Evolutionary conservation across 129 eudicot genomes (phyloP).

Genomic region (Centaurea solstitialis): DNA sequence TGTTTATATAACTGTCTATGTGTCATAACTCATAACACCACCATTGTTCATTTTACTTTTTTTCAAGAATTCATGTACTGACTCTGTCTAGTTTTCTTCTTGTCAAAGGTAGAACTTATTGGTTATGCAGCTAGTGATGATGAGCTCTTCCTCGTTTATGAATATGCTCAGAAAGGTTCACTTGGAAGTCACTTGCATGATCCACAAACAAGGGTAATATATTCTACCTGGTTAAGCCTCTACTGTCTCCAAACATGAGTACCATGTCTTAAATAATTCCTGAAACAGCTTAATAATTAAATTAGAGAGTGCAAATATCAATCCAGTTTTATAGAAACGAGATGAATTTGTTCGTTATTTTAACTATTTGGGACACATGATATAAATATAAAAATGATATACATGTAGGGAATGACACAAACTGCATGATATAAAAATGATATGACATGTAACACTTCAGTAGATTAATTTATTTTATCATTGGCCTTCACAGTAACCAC

Average conservation of each 20-base stretch:
- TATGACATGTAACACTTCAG: neutral
- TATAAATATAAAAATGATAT: neutral
- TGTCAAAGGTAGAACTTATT: constrained; percentile 91
- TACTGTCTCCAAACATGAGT: neutral
- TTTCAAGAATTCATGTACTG: constrained; percentile 7
- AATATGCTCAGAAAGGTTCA: constrained; percentile 92
- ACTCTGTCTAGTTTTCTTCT: constrained; percentile 40
- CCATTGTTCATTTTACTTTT: neutral
- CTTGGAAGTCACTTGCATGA: constrained; percentile 87
- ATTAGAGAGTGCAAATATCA: neutral
- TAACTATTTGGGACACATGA: neutral
- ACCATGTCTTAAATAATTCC: neutral
- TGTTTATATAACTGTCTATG: constrained; percentile 3
- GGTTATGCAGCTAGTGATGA: constrained; percentile 90
- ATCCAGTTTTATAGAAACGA: neutral
- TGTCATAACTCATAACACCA: neutral
- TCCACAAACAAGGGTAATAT: constrained; percentile 79
- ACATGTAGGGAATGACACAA: neutral
- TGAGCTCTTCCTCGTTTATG: constrained; percentile 87
- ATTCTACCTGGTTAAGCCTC: neutral
- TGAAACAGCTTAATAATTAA: neutral
- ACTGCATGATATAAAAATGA: neutral
- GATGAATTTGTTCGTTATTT: neutral
- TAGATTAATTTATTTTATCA: neutral
- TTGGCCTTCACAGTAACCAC: neutral